phyloP scores from a whole-genome alignment of 140 eudicot species.

The Ambrosia hybrid region DNA sequence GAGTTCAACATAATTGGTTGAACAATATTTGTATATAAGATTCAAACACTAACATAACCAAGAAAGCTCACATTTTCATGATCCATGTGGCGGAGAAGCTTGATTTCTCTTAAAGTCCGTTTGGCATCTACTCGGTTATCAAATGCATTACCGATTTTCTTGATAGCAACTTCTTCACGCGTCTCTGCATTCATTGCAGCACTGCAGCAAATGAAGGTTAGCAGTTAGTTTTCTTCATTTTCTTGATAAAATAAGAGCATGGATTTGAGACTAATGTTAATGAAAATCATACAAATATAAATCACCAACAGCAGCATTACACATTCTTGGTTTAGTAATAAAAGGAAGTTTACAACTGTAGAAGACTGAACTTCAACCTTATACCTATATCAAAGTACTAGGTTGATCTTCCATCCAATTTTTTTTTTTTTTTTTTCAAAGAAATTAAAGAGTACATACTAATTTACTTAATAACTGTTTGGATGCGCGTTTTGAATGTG shows the following conservation, averaged over 20 bases:
- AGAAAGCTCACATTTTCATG: constrained; percentile 77
- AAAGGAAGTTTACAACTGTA: too few species aligned
- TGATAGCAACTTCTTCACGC: constrained; percentile 90
- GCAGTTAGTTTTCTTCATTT: constrained; percentile 12
- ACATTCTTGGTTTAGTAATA: not conserved
- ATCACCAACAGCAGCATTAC: constrained; percentile 12
- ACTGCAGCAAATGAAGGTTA: constrained; percentile 41
- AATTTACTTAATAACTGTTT: not conserved
- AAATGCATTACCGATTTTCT: constrained; percentile 95
- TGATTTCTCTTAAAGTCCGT: constrained; percentile 89
- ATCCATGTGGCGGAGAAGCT: constrained; percentile 91
- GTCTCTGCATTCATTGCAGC: constrained; percentile 96
- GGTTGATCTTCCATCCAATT: not conserved
- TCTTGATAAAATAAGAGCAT: too few species aligned
- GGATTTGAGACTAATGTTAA: not conserved
- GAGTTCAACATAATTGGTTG: not conserved
- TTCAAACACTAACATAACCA: not conserved
- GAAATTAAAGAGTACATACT: not conserved
- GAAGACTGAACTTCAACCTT: too few species aligned
- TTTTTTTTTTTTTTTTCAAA: not conserved
- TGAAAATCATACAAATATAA: not conserved
- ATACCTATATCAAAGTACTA: too few species aligned
- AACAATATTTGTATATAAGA: not conserved
- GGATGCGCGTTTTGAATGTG: not conserved
- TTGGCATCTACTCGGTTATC: constrained; percentile 94